Conservation (phyloP, 305 asterid species). For the Solanum hybrid region DNA sequence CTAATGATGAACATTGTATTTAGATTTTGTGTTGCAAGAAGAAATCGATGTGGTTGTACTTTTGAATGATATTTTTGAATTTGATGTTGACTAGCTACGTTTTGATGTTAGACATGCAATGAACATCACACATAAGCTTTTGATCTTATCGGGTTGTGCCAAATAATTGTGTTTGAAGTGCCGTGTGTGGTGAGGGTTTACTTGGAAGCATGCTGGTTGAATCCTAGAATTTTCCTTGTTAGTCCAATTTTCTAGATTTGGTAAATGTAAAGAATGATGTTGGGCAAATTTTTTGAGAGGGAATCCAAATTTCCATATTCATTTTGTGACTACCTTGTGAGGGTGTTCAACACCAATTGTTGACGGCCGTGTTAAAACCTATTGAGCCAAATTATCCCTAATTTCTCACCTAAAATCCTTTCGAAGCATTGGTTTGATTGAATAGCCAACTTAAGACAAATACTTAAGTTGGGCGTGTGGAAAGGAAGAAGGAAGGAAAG, state of each 20-base stretch:
- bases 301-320: background rate
- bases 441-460: background rate
- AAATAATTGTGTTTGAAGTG: too few species aligned
- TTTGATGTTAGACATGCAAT: background rate
- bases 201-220: background rate
- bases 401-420: too few species aligned
- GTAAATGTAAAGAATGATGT: background rate
- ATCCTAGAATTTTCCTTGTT: background rate
- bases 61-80: too few species aligned
- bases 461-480: background rate
- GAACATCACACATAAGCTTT: background rate
- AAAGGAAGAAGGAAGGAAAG: background rate
- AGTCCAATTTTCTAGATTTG: background rate
- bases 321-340: background rate
- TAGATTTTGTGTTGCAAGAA: background rate
- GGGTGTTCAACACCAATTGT: background rate
- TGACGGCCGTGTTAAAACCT: too few species aligned
- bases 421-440: background rate
- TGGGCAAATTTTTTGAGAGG: background rate
- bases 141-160: background rate
- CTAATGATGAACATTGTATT: background rate
- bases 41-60: background rate
- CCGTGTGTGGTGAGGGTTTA: background rate
- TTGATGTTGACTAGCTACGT: background rate
- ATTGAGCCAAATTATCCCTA: background rate